phyloP scores from a whole-genome alignment of 441 rosid species.

The Raphanus hybrid region DNA sequence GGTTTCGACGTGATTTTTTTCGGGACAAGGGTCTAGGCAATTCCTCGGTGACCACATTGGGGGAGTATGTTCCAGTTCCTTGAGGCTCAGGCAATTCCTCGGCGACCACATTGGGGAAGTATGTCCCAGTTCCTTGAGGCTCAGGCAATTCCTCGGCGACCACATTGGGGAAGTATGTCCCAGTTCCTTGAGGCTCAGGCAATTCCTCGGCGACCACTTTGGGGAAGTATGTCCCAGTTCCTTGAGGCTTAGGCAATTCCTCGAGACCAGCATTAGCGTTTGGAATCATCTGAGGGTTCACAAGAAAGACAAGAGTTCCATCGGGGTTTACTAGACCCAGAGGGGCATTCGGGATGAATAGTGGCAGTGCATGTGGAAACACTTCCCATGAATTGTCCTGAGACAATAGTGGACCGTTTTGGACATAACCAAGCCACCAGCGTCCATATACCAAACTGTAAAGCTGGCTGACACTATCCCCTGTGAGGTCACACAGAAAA shows the following conservation, averaged over 20 bases:
- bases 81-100: slow-evolving; percentile 70
- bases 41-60: slow-evolving; percentile 52
- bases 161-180: slow-evolving; percentile 85
- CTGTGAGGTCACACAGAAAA: slow-evolving; percentile 60
- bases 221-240: slow-evolving; percentile 91
- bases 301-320: slow-evolving; percentile 54
- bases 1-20: slow-evolving; percentile 57
- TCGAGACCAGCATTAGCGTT: slow-evolving; percentile 58
- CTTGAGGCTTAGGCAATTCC: slow-evolving; percentile 72
- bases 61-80: slow-evolving; percentile 90
- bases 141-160: slow-evolving; percentile 62
- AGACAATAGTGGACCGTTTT: slow-evolving; percentile 49
- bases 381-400: slow-evolving; percentile 71
- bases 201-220: slow-evolving; percentile 68
- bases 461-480: slow-evolving; percentile 58
- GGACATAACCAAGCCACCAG: slow-evolving; percentile 51
- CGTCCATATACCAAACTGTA: slow-evolving; percentile 52
- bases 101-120: slow-evolving; percentile 75
- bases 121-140: slow-evolving; percentile 88
- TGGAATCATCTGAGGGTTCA: slow-evolving; percentile 53
- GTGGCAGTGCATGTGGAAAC: slow-evolving; percentile 49
- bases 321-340: slow-evolving; percentile 49
- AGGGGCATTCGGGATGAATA: slow-evolving; percentile 43
- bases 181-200: slow-evolving; percentile 81
- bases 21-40: no score